Conservation (phyloP, 225 moss, liverwort and hornwort species). For the Marchantia polymorpha region DNA sequence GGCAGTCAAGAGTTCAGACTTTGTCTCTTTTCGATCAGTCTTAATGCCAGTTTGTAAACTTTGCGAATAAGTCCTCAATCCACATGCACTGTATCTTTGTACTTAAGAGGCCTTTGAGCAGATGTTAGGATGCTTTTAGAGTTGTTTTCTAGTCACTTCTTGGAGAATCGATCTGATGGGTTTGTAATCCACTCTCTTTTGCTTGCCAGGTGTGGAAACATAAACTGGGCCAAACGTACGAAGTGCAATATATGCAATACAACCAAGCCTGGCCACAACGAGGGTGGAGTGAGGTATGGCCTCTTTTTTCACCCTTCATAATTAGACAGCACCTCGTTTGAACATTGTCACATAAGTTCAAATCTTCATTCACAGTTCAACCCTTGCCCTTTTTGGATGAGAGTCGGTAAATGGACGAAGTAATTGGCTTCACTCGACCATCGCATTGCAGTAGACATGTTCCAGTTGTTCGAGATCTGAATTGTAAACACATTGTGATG, state of each 20-base stretch:
- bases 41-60: neutral
- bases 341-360: neutral
- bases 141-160: neutral
- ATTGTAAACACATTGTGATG: neutral
- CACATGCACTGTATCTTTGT: too few relatives aligned
- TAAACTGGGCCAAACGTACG: constrained; percentile 88
- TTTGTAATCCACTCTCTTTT: neutral
- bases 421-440: neutral
- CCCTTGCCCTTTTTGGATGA: too few relatives aligned
- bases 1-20: neutral
- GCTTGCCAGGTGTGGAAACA: constrained; percentile 73
- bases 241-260: constrained; percentile 93
- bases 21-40: neutral
- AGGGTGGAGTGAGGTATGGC: constrained; percentile 79
- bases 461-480: neutral
- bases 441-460: neutral
- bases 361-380: neutral
- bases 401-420: neutral
- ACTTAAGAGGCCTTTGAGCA: too few relatives aligned
- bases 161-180: neutral
- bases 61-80: too few relatives aligned
- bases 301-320: neutral
- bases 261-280: constrained; percentile 70
- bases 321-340: neutral
- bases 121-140: neutral